Conservation (phyloP, 352 stramenopile genomes). For the Globisporangium cederbergense region DNA sequence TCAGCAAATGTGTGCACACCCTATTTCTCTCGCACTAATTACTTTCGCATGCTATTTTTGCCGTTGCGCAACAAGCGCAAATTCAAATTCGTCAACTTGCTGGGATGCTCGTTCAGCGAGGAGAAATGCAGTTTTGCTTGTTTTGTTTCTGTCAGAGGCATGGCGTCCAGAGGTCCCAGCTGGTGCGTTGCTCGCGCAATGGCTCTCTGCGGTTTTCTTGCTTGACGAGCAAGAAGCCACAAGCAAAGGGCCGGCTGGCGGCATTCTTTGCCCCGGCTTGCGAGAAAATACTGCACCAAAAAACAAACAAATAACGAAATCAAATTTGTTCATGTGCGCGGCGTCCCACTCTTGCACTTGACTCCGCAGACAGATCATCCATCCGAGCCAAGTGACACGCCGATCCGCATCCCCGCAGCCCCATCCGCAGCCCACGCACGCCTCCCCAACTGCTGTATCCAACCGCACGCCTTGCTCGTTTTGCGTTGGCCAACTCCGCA, state of each 20-base stretch:
- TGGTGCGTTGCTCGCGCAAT: not conserved
- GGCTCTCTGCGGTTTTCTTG: slow-evolving; percentile 4
- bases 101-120: not conserved
- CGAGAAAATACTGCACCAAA: not conserved
- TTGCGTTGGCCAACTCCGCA: not conserved
- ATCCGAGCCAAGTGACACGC: slow-evolving; percentile 6
- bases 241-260: not conserved
- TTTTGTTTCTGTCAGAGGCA: not conserved
- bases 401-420: not conserved
- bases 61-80: not conserved
- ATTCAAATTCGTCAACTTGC: not conserved
- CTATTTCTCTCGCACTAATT: not conserved
- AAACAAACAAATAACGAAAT: not conserved
- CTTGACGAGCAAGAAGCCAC: not conserved
- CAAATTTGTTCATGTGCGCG: slow-evolving; percentile 1
- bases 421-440: not conserved
- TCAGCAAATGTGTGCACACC: not conserved
- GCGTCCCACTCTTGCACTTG: slow-evolving; percentile 12
- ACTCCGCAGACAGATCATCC: slow-evolving; percentile 1
- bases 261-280: not conserved
- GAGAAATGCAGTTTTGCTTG: not conserved
- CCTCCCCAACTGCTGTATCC: slow-evolving; percentile 7
- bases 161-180: not conserved
- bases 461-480: not conserved
- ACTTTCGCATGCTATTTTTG: not conserved